Conservation (phyloP, 768 basidiomycete species). For the Boletus pseudo-olivaceus region DNA sequence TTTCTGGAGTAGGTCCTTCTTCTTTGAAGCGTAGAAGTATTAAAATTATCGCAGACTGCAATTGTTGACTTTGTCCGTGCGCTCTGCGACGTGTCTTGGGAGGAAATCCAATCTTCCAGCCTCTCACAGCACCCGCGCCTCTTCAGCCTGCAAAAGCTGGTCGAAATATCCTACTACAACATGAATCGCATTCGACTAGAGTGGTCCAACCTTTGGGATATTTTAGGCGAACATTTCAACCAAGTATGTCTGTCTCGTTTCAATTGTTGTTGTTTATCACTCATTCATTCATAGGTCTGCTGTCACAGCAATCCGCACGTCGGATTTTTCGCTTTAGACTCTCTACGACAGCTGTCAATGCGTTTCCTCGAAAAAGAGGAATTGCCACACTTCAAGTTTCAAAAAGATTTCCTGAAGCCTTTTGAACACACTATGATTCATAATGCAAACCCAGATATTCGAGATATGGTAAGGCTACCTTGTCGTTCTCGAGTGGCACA, state of each 20-base stretch:
- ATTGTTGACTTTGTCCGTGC: slow-evolving; percentile 98
- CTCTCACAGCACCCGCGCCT: slow-evolving; percentile 90
- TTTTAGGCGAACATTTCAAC: slow-evolving; percentile 97
- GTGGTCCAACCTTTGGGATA: slow-evolving; percentile 98
- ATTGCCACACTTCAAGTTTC: slow-evolving; percentile 96
- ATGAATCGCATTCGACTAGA: slow-evolving; percentile 98
- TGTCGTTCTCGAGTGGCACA: not conserved
- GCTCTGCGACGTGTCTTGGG: slow-evolving; percentile 96
- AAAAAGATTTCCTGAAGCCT: slow-evolving; percentile 97
- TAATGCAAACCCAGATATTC: slow-evolving; percentile 91
- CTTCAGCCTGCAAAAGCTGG: slow-evolving; percentile 96
- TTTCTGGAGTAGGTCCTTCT: slow-evolving; percentile 77
- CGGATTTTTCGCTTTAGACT: slow-evolving; percentile 94
- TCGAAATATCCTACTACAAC: slow-evolving; percentile 99
- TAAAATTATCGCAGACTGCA: slow-evolving; percentile 59
- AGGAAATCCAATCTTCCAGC: slow-evolving; percentile 97
- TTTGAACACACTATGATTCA: slow-evolving; percentile 98
- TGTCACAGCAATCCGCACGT: slow-evolving; percentile 98
- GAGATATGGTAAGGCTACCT: slow-evolving; percentile 77
- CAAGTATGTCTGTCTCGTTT: slow-evolving; percentile 50
- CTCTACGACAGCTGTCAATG: slow-evolving; percentile 95
- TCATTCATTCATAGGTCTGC: slow-evolving; percentile 65
- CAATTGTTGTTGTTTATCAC: not conserved
- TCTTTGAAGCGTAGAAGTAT: not conserved
- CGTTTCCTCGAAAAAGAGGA: slow-evolving; percentile 99